Conservation (phyloP, 768 basidiomycete genomes). For the Naematelia encephala region DNA sequence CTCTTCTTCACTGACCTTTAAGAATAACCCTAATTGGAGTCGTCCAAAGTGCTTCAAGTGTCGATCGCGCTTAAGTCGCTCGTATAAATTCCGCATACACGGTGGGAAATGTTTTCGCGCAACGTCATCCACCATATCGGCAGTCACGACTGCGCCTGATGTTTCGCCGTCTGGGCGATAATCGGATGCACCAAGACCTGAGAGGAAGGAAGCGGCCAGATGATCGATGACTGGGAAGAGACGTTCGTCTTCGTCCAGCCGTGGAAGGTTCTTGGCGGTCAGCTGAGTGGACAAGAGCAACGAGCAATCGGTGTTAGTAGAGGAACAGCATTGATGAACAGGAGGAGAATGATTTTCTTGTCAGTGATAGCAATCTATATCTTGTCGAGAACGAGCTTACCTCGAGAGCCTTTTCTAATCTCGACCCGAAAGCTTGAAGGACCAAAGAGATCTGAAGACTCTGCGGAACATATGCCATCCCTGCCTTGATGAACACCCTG, state of each 20-base stretch:
- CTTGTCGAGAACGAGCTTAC: conserved; percentile 53
- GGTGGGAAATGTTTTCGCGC: conserved; percentile 85
- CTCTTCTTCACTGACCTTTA: conserved; percentile 67
- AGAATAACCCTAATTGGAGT: conserved; percentile 84
- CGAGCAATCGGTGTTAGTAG: neutral
- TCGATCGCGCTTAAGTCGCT: conserved; percentile 67
- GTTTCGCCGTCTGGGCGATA: conserved; percentile 52
- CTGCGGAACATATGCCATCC: conserved; percentile 84
- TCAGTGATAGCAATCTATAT: neutral
- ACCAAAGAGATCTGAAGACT: conserved; percentile 78
- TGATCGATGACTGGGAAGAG: conserved; percentile 83
- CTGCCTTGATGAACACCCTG: conserved; percentile 69
- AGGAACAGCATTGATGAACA: neutral
- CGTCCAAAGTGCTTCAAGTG: conserved; percentile 92
- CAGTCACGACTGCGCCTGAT: conserved; percentile 68
- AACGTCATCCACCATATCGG: conserved; percentile 89
- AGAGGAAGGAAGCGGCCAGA: conserved; percentile 87
- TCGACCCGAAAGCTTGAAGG: conserved; percentile 74
- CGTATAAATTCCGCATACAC: conserved; percentile 91
- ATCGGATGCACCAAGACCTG: conserved; percentile 69
- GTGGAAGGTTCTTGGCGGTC: conserved; percentile 80
- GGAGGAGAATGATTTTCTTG: neutral
- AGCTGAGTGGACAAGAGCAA: conserved; percentile 54
- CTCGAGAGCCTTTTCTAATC: conserved; percentile 71
- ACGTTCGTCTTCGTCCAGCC: conserved; percentile 90